Evolutionary conservation across 78 protist species (phyloP), one percentile per base, ranked within the genome.

Genomic region (Dictyostelium brefeldianum): DNA sequence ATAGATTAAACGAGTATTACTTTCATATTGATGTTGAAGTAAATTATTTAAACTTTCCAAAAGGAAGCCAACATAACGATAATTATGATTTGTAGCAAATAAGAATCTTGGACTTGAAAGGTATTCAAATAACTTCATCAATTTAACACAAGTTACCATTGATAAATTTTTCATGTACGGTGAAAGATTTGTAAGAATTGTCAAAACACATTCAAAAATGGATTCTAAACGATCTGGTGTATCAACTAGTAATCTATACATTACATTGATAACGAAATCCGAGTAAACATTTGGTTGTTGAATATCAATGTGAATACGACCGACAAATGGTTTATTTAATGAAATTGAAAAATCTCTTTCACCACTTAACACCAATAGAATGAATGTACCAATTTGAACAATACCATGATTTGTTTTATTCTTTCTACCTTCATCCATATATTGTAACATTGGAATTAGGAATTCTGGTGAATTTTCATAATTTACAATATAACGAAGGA

Each of bases 1-100:
- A 65, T 95, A 95, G 46, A 95, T 59, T 14, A 96, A 54, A 41
- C 85, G 50, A 12, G 81, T 92, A 64, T 94, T 96, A 14, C 98
- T 96, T 71, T 96, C 96, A 41, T 96, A 96, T 75, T 96, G 97
- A 51, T 96, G 94, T 77, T 96, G 98, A 20, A 96, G 31, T 15
- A 96, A 56, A 50, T 92, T 93, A 29, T 94, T 92, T n/a, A 96
- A 89, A 22, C 81, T 29, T 73, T 96, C 96, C 43, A 95, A 47
- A 22, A 96, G 41, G n/a, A 93, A 74, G 7, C 69, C 79, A 25
- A 95, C 78, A 77, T 71, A 95, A 11, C 75, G 31, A 62, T 93
- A 71, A 22, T 96, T 96, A 56, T 82, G 85, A 48, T 31, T 74
- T 31, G 62, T 87, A n/a, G 83, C 64, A 48, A 87, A 87, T 46